These are phyloP conservation scores for Pythium aphanidermatum DNA, from an alignment of 352 stramenopile genomes.

Conservation along the genomic window DNA sequence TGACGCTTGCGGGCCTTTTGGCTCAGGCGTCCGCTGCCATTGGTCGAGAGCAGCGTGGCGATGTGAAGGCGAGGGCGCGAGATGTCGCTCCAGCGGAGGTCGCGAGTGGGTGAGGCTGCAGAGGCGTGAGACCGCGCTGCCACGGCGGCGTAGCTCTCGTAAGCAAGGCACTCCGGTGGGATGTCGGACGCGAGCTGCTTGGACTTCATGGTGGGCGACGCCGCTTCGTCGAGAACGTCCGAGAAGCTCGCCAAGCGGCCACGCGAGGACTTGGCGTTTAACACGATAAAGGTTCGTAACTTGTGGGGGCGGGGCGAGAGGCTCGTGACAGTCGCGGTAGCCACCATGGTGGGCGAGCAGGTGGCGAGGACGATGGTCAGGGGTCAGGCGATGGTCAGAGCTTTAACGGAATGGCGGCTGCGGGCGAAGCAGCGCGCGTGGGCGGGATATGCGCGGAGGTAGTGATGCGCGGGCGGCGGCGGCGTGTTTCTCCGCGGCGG, in stretches of 20 bases:
- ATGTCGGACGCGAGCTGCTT: conserved; percentile 12
- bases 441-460: neutral
- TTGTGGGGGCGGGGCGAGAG: conserved; percentile 15
- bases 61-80: conserved; percentile 33
- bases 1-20: conserved; percentile 27
- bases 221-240: conserved; percentile 15
- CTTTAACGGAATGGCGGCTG: neutral
- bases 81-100: conserved; percentile 68
- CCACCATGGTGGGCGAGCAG: conserved; percentile 8
- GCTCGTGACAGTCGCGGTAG: conserved; percentile 6
- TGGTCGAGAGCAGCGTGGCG: conserved; percentile 16
- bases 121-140: conserved; percentile 30
- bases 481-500: conserved; percentile 4
- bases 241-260: conserved; percentile 19
- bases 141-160: conserved; percentile 74
- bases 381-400: neutral
- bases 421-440: neutral
- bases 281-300: conserved; percentile 23
- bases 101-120: conserved; percentile 17
- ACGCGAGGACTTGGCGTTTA: conserved; percentile 21
- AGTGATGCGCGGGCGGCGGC: neutral
- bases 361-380: neutral
- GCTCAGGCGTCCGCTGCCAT: conserved; percentile 14
- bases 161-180: conserved; percentile 43
- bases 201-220: conserved; percentile 3